Evolutionary conservation across 352 stramenopile genomes (phyloP), one percentile per base, ranked within the genome.

Genomic region (Phytopythium sindhum): DNA sequence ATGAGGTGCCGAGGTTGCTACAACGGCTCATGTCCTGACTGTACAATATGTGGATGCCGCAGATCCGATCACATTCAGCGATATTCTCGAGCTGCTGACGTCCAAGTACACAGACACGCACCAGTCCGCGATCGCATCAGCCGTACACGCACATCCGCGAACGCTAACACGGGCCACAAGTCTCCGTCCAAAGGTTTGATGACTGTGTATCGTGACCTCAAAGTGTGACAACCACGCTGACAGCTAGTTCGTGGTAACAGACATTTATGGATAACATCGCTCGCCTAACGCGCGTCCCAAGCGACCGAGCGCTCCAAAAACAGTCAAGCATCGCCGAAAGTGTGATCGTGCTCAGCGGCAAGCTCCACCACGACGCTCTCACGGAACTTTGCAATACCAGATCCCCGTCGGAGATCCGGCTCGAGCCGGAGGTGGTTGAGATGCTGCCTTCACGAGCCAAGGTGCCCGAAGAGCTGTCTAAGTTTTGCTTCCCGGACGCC

Each of bases 401-500:
- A 10, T 76, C 72, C 15, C 78, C 72, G 0, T 69, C 70, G 0
- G 77, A 90, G 45, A 71, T 92, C 45, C 66, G 64, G 9, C 63
- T 92, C 3, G 78, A 90, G 21, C 72, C 78, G 0, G 68, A 78
- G 39, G 72, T 90, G 2, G 54, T 89, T 0, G 78, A 92, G n/a
- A 55, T 79, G 3, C 48, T 90, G 8, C 77, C 83, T 0, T 70
- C 76, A 4, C 69, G 52, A 12, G 67, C 75, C 4, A 74, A 64
- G 55, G 55, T 90, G 3, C 84, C 84, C 2, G 82, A 89, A 17
- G 80, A 90, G 24, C 66, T 93, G 12, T 85, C 81, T 0, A 91
- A 86, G 54, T 91, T 93, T 50, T 91, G 82, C 48, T 90, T 89
- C 41, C 81, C 84, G 15, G 74, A 88, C 15, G 72, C 81, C 19